These are phyloP conservation scores for Gastrodia elata DNA, from an alignment of 106 monocot genomes.

Conservation along the genomic window DNA sequence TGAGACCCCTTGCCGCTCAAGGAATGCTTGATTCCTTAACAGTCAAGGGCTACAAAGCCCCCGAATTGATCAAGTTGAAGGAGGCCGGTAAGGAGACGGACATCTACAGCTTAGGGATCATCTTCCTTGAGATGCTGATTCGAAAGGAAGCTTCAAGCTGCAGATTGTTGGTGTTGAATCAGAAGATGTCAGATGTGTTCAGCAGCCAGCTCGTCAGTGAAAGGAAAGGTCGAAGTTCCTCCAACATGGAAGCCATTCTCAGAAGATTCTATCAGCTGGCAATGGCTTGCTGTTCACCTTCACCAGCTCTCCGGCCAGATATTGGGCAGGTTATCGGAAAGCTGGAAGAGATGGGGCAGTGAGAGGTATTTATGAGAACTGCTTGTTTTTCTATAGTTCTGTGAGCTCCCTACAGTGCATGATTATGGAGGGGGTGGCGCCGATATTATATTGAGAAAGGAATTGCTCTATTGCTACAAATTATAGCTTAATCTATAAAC, in stretches of 20 bases:
- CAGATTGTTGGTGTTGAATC: slow-evolving; percentile 49
- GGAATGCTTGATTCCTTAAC: slow-evolving; percentile 69
- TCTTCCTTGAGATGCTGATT: slow-evolving; percentile 78
- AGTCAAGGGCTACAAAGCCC: slow-evolving; percentile 76
- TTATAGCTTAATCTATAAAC: too few species aligned
- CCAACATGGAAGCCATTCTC: slow-evolving; percentile 32
- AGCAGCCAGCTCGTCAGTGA: slow-evolving; percentile 31
- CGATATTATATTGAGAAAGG: neutral
- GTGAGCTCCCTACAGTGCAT: neutral
- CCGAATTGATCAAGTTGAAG: slow-evolving; percentile 82
- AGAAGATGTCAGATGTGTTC: slow-evolving; percentile 48
- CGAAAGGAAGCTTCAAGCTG: slow-evolving; percentile 41
- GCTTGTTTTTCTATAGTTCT: neutral
- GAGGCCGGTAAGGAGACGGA: slow-evolving; percentile 60
- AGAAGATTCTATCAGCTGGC: slow-evolving; percentile 61
- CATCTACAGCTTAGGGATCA: slow-evolving; percentile 80
- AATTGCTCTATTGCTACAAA: neutral
- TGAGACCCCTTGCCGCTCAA: slow-evolving; percentile 52
- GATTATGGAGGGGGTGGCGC: neutral
- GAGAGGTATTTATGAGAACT: neutral
- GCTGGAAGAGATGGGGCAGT: slow-evolving; percentile 40
- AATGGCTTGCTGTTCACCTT: slow-evolving; percentile 81
- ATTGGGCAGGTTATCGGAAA: slow-evolving; percentile 40
- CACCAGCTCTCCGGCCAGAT: slow-evolving; percentile 64
- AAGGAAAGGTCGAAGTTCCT: slow-evolving; percentile 12